Evolutionary conservation across 164 flowering plant genomes (phyloP).

Genomic region (Houttuynia cordata): DNA sequence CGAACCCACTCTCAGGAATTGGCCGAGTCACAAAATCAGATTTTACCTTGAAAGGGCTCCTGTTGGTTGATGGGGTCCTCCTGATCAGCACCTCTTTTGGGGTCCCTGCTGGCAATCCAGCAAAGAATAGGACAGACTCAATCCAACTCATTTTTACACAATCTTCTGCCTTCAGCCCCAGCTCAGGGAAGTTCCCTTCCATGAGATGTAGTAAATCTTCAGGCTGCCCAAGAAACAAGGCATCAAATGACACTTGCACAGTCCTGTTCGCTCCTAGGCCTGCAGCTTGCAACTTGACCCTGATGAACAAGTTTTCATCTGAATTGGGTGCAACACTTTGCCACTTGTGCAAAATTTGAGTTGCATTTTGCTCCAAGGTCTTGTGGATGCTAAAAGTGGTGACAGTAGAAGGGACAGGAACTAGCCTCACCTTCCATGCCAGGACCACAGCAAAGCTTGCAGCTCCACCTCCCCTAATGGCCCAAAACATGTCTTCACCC

Average conservation of each 20-base stretch:
- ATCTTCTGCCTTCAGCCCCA: slow-evolving; percentile 5
- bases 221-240: slow-evolving; percentile 3
- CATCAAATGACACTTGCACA: background rate
- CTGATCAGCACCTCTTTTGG: background rate
- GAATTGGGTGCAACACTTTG: slow-evolving; percentile 2
- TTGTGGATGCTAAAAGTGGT: slow-evolving; percentile 3
- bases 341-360: slow-evolving; percentile 4
- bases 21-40: slow-evolving; percentile 7
- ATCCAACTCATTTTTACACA: slow-evolving; percentile 3
- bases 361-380: slow-evolving; percentile 7
- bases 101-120: background rate
- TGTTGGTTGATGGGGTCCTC: background rate
- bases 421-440: slow-evolving; percentile 8
- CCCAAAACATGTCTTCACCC: slow-evolving; percentile 21
- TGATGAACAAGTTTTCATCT: background rate
- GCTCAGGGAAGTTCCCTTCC: slow-evolving; percentile 1
- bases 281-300: background rate
- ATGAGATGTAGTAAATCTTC: background rate
- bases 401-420: slow-evolving; percentile 10
- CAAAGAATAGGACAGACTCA: slow-evolving; percentile 1
- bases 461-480: slow-evolving; percentile 14
- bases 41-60: slow-evolving; percentile 3
- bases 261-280: background rate
- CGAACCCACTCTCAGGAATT: slow-evolving; percentile 6
- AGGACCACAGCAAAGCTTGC: slow-evolving; percentile 11